These are phyloP conservation scores for Alternaria atra DNA, from an alignment of 2,329 filamentous ascomycete genomes.

Conservation along the genomic window DNA sequence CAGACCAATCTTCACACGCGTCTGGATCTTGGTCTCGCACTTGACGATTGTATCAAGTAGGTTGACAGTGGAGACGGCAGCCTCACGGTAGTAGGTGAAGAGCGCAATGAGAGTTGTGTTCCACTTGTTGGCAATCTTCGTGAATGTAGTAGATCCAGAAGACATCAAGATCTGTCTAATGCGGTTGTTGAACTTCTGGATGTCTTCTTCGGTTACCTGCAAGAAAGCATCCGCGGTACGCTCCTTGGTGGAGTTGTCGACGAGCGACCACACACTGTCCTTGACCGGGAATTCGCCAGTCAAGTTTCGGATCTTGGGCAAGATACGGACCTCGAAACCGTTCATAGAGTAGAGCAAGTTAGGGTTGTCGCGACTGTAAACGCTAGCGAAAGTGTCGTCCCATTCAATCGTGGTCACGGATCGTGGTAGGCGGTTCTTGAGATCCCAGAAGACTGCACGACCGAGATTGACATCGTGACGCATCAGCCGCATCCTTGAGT, in stretches of 20 bases:
- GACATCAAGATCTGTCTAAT: constrained; percentile 99
- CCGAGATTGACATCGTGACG: constrained; percentile 98
- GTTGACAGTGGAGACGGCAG: constrained; percentile 92
- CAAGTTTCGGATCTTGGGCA: constrained; percentile 93
- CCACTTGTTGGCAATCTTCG: constrained; percentile 99
- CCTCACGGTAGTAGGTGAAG: constrained; percentile 98
- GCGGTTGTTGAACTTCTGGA: constrained; percentile 98
- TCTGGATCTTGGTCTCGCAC: constrained; percentile 99
- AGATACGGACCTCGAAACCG: constrained; percentile 94
- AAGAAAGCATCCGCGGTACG: constrained; percentile 96
- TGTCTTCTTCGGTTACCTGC: constrained; percentile 96
- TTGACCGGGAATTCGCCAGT: constrained; percentile 98
- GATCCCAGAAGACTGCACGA: constrained; percentile 96
- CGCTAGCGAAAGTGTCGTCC: constrained; percentile 98
- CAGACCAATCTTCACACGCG: constrained; percentile 95
- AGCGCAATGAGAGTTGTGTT: constrained; percentile 96
- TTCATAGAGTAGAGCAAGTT: constrained; percentile 98
- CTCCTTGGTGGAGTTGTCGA: constrained; percentile 96
- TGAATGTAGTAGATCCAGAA: constrained; percentile 98
- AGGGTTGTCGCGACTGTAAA: constrained; percentile 97
- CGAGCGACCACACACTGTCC: constrained; percentile 97
- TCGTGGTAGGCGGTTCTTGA: constrained; percentile 94
- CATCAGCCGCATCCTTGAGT: constrained; percentile 98
- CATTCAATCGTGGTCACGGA: constrained; percentile 98
- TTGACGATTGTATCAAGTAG: constrained; percentile 98